Percentiles rank a stretch among this genome's conserved stretches.
These are phyloP conservation scores for Podila horticola DNA, from an alignment of 192 early-diverging fungal genomes.

Conservation along the genomic window DNA sequence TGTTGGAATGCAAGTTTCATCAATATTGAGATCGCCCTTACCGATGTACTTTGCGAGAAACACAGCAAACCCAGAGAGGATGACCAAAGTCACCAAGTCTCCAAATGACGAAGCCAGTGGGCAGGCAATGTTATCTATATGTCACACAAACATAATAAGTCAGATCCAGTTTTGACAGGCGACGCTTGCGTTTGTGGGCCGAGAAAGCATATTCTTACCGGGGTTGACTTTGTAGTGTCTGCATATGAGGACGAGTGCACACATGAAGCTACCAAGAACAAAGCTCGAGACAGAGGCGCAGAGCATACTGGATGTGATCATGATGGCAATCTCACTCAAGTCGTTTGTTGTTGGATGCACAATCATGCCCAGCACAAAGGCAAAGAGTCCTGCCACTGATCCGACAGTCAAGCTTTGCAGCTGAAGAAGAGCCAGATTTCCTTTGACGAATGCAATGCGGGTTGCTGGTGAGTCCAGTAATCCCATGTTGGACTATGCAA, in stretches of 20 bases:
- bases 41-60: conserved; percentile 58
- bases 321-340: conserved; percentile 58
- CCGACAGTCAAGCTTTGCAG: conserved; percentile 79
- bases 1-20: not conserved
- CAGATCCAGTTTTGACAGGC: not conserved
- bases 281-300: conserved; percentile 76
- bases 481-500: conserved; percentile 69
- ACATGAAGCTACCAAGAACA: conserved; percentile 78
- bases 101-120: conserved; percentile 80
- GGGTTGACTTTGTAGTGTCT: conserved; percentile 76
- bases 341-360: conserved; percentile 58
- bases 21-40: conserved; percentile 23
- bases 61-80: conserved; percentile 66
- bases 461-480: conserved; percentile 63
- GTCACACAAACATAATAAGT: not conserved
- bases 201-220: conserved; percentile 50
- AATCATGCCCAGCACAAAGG: conserved; percentile 66
- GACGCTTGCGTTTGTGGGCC: not conserved
- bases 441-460: conserved; percentile 67
- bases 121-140: conserved; percentile 77
- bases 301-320: conserved; percentile 73
- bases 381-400: conserved; percentile 76
- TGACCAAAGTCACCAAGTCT: conserved; percentile 75
- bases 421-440: conserved; percentile 83
- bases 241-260: conserved; percentile 70